Conservation (phyloP, 768 basidiomycete species). For the Lentinus tigrinus region DNA sequence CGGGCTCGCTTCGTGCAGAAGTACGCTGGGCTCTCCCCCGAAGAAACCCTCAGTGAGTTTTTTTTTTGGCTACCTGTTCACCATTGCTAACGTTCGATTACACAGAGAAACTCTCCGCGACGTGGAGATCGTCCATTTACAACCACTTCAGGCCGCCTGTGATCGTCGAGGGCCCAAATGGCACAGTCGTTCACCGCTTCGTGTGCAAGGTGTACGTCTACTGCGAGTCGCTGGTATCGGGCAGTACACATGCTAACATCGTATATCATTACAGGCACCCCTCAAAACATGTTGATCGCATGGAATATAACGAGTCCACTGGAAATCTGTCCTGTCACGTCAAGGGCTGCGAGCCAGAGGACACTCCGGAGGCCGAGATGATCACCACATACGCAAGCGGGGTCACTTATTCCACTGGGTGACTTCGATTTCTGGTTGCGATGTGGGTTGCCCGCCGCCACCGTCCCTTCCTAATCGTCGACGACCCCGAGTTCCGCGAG, state of each 20-base stretch:
- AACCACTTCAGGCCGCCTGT: not conserved
- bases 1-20: not conserved
- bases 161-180: not conserved
- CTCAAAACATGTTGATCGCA: not conserved
- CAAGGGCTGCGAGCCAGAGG: not conserved
- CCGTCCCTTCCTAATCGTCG: conserved; percentile 17
- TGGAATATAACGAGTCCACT: not conserved
- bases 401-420: conserved; percentile 2
- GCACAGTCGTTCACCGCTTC: not conserved
- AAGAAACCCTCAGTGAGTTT: not conserved
- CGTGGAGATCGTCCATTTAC: not conserved
- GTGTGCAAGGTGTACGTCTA: conserved; percentile 1
- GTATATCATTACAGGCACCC: not conserved
- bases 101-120: not conserved
- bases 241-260: no score
- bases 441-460: conserved; percentile 16
- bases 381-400: conserved; percentile 10
- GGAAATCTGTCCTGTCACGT: not conserved
- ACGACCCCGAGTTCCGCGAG: conserved; percentile 6
- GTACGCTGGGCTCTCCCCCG: not conserved
- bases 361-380: not conserved
- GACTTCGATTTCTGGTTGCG: conserved; percentile 8
- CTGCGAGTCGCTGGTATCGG: not conserved
- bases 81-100: no score
- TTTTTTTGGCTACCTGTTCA: no score